A percentile compares a stretch with the other conserved stretches of the same genome.
Evolutionary conservation across 2,329 filamentous ascomycete genomes (phyloP).

Genomic region (Biscogniauxia sp.): DNA sequence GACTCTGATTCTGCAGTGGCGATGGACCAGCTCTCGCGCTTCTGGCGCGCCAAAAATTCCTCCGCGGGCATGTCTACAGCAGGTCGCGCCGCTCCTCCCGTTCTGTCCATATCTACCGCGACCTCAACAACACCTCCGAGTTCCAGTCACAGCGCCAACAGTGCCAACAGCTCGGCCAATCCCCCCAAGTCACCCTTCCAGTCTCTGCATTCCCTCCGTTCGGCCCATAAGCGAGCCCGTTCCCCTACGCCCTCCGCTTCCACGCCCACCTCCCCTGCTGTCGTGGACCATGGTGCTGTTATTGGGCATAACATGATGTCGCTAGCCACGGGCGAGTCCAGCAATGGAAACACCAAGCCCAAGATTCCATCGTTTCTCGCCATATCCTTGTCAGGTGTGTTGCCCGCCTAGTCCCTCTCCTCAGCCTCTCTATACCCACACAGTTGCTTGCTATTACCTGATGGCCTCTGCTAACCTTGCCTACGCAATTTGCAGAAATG

Average conservation of each 20-base stretch:
- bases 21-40: slow-evolving; percentile 1
- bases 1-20: background rate
- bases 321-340: slow-evolving; percentile 20
- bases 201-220: slow-evolving; percentile 41
- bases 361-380: slow-evolving; percentile 52
- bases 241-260: slow-evolving; percentile 35
- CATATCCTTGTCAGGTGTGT: slow-evolving; percentile 46
- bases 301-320: slow-evolving; percentile 22
- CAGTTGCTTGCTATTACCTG: slow-evolving; percentile 7
- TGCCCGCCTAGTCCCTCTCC: slow-evolving; percentile 6
- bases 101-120: slow-evolving; percentile 28
- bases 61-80: background rate
- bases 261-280: slow-evolving; percentile 23
- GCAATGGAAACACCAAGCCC: slow-evolving; percentile 17
- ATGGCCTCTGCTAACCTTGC: background rate
- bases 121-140: slow-evolving; percentile 20
- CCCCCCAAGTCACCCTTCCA: slow-evolving; percentile 39
- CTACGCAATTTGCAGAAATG: slow-evolving; percentile 39
- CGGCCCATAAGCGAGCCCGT: slow-evolving; percentile 47
- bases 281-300: slow-evolving; percentile 38
- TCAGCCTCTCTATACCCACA: background rate
- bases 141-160: slow-evolving; percentile 21
- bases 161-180: slow-evolving; percentile 10
- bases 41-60: background rate
- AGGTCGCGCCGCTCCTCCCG: slow-evolving; percentile 13